Evolutionary conservation across 2,329 filamentous ascomycete species (phyloP).

Genomic region (Pseudonectria buxi): DNA sequence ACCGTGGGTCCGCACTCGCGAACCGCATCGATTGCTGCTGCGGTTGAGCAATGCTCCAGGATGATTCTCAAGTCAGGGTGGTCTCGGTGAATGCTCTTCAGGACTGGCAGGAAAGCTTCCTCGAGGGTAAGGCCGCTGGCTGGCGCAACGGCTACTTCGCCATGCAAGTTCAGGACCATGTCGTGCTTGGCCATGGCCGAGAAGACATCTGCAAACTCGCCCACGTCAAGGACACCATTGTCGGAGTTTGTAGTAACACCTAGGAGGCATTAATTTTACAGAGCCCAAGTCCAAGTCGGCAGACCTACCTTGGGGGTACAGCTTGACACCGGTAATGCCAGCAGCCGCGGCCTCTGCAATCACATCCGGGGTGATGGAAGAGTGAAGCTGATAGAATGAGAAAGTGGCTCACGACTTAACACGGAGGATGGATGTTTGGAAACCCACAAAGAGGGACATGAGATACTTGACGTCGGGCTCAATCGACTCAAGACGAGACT

Average conservation of each 20-base stretch:
- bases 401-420: conserved; percentile 1
- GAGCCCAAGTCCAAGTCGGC: not conserved
- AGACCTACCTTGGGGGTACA: conserved; percentile 49
- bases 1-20: conserved; percentile 70
- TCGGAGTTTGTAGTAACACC: conserved; percentile 61
- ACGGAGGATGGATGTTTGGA: not conserved
- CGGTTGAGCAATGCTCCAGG: conserved; percentile 83
- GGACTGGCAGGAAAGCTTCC: conserved; percentile 68
- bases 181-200: conserved; percentile 80
- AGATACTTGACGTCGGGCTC: conserved; percentile 60
- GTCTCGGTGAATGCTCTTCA: conserved; percentile 62
- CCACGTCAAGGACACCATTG: conserved; percentile 63
- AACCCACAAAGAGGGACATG: conserved; percentile 61
- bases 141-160: conserved; percentile 57
- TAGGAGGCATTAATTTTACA: conserved; percentile 13
- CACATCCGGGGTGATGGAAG: conserved; percentile 57
- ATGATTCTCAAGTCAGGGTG: conserved; percentile 69
- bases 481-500: conserved; percentile 51
- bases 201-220: conserved; percentile 71
- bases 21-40: conserved; percentile 73
- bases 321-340: conserved; percentile 67
- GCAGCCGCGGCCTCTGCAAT: conserved; percentile 67
- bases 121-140: conserved; percentile 36
- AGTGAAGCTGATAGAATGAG: conserved; percentile 38
- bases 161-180: conserved; percentile 88